Conservation (phyloP, 2,329 filamentous ascomycete genomes). For the Metarhizium humberi region DNA sequence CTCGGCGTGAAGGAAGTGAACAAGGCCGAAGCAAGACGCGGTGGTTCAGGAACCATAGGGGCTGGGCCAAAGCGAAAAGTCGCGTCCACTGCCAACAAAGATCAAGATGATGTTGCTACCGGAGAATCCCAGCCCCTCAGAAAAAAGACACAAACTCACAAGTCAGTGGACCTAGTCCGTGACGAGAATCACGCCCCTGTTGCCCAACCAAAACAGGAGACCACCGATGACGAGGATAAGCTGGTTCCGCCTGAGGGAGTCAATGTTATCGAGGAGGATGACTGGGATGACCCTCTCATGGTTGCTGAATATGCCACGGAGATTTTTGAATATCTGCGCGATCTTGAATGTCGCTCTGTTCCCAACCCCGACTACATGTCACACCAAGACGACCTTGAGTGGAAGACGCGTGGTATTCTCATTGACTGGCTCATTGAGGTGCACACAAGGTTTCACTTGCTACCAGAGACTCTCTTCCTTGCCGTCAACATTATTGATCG, state of each 20-base stretch:
- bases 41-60: slow-evolving; percentile 56
- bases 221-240: slow-evolving; percentile 1
- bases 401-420: slow-evolving; percentile 96
- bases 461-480: slow-evolving; percentile 93
- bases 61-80: slow-evolving; percentile 62
- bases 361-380: slow-evolving; percentile 94
- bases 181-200: slow-evolving; percentile 34
- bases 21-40: slow-evolving; percentile 62
- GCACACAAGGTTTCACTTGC: slow-evolving; percentile 88
- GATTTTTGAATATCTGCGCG: slow-evolving; percentile 91
- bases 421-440: slow-evolving; percentile 98
- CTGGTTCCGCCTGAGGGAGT: slow-evolving; percentile 1
- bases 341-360: slow-evolving; percentile 68
- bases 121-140: slow-evolving; percentile 60
- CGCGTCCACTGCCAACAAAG: slow-evolving; percentile 38
- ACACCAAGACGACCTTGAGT: slow-evolving; percentile 88
- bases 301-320: slow-evolving; percentile 94
- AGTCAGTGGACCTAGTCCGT: slow-evolving; percentile 24
- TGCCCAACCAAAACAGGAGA: slow-evolving; percentile 20
- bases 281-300: slow-evolving; percentile 91
- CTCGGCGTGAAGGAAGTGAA: slow-evolving; percentile 59
- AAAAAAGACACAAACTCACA: slow-evolving; percentile 49
- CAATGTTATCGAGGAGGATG: slow-evolving; percentile 61
- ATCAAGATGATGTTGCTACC: slow-evolving; percentile 42
- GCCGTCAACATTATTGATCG: slow-evolving; percentile 98